These are phyloP conservation scores for Pichia californica DNA, from an alignment of 805 yeast genomes.

Conservation along the genomic window DNA sequence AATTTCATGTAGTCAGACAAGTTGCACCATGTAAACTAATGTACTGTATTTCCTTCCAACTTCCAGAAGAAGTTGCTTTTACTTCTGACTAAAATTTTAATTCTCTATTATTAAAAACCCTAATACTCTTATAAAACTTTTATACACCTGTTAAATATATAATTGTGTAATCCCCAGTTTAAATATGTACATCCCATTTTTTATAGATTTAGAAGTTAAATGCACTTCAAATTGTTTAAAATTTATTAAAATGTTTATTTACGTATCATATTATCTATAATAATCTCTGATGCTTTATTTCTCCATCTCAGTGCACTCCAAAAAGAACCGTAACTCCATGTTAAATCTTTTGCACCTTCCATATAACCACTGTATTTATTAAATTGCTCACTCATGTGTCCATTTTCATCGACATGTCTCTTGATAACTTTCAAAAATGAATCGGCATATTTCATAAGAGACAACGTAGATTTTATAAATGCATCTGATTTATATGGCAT, in stretches of 20 bases:
- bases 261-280: neutral
- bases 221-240: neutral
- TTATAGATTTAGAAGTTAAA: no score
- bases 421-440: constrained; percentile 56
- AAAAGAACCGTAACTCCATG: constrained; percentile 86
- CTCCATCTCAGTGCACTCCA: constrained; percentile 69
- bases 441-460: constrained; percentile 54
- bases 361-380: constrained; percentile 73
- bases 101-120: no score
- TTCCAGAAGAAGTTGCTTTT: constrained; percentile 66
- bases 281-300: constrained; percentile 29
- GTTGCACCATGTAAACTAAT: constrained; percentile 97
- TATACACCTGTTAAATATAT: no score
- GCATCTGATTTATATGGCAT: constrained; percentile 36
- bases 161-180: neutral
- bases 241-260: neutral
- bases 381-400: constrained; percentile 85
- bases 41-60: constrained; percentile 78
- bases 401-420: constrained; percentile 56
- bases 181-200: neutral
- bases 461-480: constrained; percentile 39
- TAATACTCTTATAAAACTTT: no score
- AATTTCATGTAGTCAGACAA: constrained; percentile 80
- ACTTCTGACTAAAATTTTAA: constrained; percentile 12
- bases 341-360: constrained; percentile 82